Evolutionary conservation across 805 yeast genomes (phyloP).

Genomic region (Isabelozyma heimii): DNA sequence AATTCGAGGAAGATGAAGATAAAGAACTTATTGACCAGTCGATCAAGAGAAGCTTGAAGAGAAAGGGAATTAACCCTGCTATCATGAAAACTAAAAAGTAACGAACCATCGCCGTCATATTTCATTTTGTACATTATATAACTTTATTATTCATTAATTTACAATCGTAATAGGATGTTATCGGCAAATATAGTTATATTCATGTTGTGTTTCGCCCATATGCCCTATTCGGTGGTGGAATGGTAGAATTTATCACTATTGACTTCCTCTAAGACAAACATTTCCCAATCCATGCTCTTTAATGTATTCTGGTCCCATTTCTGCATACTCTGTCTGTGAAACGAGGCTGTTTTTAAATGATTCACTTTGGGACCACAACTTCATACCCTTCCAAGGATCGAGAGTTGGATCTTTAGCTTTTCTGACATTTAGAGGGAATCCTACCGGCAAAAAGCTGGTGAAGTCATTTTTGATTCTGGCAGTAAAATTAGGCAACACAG

Average conservation of each 20-base stretch:
- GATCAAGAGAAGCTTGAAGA: constrained; percentile 61
- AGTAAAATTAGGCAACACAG: constrained; percentile 61
- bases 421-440: constrained; percentile 57
- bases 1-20: constrained; percentile 76
- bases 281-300: constrained; percentile 85
- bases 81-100: constrained; percentile 14
- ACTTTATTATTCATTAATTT: no score
- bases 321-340: constrained; percentile 74
- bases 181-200: no score
- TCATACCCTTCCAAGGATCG: constrained; percentile 96
- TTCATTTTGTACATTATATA: not conserved
- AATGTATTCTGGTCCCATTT: constrained; percentile 84
- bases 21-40: constrained; percentile 66
- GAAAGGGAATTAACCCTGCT: constrained; percentile 72
- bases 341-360: constrained; percentile 49
- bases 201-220: no score
- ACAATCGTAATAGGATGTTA: no score
- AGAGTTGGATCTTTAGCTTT: constrained; percentile 63
- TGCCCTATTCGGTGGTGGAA: not conserved
- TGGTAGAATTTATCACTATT: not conserved
- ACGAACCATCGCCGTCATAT: not conserved
- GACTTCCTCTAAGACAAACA: constrained; percentile 24
- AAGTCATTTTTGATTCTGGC: constrained; percentile 71
- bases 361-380: constrained; percentile 60
- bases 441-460: constrained; percentile 66